Evolutionary conservation across 1,139 yeast species (phyloP).

Genomic region (Yamadazyma conglobata): DNA sequence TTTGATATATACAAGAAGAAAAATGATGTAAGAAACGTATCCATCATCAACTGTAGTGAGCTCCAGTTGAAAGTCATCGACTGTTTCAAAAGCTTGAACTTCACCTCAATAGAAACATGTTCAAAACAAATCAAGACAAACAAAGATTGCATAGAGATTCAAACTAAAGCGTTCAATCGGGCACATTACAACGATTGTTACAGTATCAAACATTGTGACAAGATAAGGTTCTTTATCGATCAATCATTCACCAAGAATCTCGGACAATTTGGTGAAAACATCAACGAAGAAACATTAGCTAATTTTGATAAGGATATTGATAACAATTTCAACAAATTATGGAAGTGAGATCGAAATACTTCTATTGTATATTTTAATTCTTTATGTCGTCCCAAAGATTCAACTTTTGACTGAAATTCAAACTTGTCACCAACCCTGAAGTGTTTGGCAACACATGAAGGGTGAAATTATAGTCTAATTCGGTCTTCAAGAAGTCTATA

Average conservation of each 20-base stretch:
- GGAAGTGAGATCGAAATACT: too few species aligned
- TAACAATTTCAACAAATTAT: slow-evolving; percentile 29
- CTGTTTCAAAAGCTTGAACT: slow-evolving; percentile 35
- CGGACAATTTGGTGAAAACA: slow-evolving; percentile 37
- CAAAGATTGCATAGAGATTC: slow-evolving; percentile 33
- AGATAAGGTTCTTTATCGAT: slow-evolving; percentile 37
- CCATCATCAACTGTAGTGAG: slow-evolving; percentile 42
- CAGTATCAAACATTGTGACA: slow-evolving; percentile 35
- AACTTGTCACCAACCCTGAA: slow-evolving; percentile 65
- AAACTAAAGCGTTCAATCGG: slow-evolving; percentile 32
- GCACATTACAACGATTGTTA: slow-evolving; percentile 41
- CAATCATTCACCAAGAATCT: slow-evolving; percentile 35
- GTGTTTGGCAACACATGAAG: slow-evolving; percentile 70
- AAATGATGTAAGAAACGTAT: slow-evolving; percentile 24
- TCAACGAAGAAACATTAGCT: slow-evolving; percentile 24
- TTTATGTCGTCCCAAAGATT: slow-evolving; percentile 40
- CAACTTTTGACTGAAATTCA: slow-evolving; percentile 45
- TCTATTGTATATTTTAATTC: too few species aligned
- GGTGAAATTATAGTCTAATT: slow-evolving; percentile 11
- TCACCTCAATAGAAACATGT: slow-evolving; percentile 27
- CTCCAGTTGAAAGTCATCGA: slow-evolving; percentile 36
- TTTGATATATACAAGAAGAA: slow-evolving; percentile 32
- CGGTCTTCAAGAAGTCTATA: slow-evolving; percentile 10
- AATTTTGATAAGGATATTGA: slow-evolving; percentile 33
- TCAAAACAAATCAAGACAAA: slow-evolving; percentile 25